These are phyloP conservation scores for Adenanthera pavonina DNA, from an alignment of 306 rosid genomes.

Conservation along the genomic window DNA sequence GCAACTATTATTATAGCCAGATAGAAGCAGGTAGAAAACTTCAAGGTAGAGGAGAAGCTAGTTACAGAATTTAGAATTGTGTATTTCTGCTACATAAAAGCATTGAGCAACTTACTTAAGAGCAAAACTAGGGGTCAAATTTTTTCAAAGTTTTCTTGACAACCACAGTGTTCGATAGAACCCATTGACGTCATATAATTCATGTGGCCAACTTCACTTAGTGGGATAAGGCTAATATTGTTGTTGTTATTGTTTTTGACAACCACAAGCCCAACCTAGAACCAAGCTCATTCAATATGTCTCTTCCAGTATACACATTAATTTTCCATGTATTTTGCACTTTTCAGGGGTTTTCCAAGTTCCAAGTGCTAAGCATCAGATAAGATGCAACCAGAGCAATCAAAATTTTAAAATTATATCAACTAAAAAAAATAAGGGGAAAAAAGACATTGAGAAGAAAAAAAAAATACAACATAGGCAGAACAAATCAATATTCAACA, in stretches of 20 bases:
- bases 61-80: not conserved
- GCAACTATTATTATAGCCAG: conserved; percentile 2
- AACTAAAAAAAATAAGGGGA: not conserved
- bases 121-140: conserved; percentile 11
- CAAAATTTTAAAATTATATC: not conserved
- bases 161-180: not conserved
- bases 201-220: too few relatives aligned
- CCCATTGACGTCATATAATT: too few relatives aligned
- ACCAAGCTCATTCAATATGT: conserved; percentile 28
- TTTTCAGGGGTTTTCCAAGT: not conserved
- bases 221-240: too few relatives aligned
- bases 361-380: not conserved
- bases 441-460: not conserved
- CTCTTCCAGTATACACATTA: conserved; percentile 10
- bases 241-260: too few relatives aligned
- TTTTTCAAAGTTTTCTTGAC: conserved; percentile 13
- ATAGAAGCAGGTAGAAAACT: not conserved
- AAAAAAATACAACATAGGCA: not conserved
- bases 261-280: not conserved
- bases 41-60: not conserved
- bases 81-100: conserved; percentile 15
- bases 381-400: not conserved
- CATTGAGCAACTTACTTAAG: conserved; percentile 27
- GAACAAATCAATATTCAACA: not conserved
- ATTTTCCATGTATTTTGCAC: not conserved